Base-by-base conservation (phyloP, 2,329 filamentous ascomycete species). In the Fulvia fulva region DNA sequence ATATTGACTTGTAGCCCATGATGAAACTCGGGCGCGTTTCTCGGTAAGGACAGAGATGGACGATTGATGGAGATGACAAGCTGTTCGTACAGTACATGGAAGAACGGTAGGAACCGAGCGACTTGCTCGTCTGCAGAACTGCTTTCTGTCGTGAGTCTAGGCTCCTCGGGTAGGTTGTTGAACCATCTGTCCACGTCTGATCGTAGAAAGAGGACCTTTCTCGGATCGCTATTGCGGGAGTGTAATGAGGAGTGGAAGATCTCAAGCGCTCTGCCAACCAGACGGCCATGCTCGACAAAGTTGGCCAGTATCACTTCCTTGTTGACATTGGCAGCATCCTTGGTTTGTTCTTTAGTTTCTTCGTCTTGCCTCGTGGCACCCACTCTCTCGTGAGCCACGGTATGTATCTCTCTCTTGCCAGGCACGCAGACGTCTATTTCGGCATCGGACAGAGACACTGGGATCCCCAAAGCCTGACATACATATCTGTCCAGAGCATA, bases 401-500 rank as follows among this genome's bases (percentile, higher is more conserved):
- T 66, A 37, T 73, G 69, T 7, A 67, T 51, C 51, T 72, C 71
- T 26, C 51, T 55, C 6, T 58, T 62, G 1, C 69, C 73, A 0
- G 73, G 72, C 2, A 68, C 63, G 51, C 74, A 76, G 1, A 76
- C 73, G 41, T 76, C 74, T 6, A 76, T 70, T 44, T 76, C 73
- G 0, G 67, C 66, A 47, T 77, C 74, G 19, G 71, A 68, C 2
- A 77, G 66, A 1, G 68, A 68, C 4, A 71, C 64, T 0, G 74
- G 74, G 26, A 75, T 71, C 1, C 75, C 74, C 1, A 76, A 59
- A 1, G 70, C 67, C 54, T 75, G 72, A 21, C 70, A 72, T 12
- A 76, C 65, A 25, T 73, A 72, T 0, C 74, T 66, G 49, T 77
- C 75, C 0, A 76, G 58, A 1, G 74, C 68, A 47, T 77, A 77